phyloP scores from a whole-genome alignment of 2,329 filamentous ascomycete genomes.

The Talaromyces amestolkiae region DNA sequence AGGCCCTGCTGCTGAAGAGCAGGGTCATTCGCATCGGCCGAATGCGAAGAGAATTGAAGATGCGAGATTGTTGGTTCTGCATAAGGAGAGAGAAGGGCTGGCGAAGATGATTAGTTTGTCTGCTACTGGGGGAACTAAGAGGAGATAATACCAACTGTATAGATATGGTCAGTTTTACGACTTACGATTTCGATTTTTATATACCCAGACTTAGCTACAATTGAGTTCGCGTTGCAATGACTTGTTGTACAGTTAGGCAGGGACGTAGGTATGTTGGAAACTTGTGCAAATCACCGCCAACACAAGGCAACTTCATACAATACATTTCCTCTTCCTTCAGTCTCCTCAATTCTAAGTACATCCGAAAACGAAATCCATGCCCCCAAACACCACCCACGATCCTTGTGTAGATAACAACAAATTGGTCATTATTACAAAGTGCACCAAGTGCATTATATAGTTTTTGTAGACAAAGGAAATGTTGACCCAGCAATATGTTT shows the following conservation, averaged over 20 bases:
- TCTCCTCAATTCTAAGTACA: conserved; percentile 10
- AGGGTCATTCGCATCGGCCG: conserved; percentile 20
- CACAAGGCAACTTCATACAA: neutral
- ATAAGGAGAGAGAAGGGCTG: conserved; percentile 67
- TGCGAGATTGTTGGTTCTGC: conserved; percentile 61
- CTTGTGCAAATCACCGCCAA: neutral
- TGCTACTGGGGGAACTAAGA: conserved; percentile 16
- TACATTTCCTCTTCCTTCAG: neutral
- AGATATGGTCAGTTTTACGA: neutral
- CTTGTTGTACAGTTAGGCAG: neutral
- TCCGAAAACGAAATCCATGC: neutral
- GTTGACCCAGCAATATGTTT: conserved; percentile 1
- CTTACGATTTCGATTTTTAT: conserved; percentile 15
- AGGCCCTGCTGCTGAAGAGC: conserved; percentile 21
- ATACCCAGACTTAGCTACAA: conserved; percentile 12
- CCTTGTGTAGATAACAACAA: conserved; percentile 3
- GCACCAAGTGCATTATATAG: conserved; percentile 13
- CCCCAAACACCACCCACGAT: conserved; percentile 7
- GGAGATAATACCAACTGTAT: neutral
- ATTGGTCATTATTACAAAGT: conserved; percentile 14
- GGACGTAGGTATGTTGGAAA: neutral
- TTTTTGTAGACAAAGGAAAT: conserved; percentile 21
- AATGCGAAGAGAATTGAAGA: conserved; percentile 63
- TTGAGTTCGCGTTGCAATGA: neutral
- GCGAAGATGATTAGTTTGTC: conserved; percentile 57